Conservation (phyloP, 2,329 filamentous ascomycete species). For the Aspergillus sp. region DNA sequence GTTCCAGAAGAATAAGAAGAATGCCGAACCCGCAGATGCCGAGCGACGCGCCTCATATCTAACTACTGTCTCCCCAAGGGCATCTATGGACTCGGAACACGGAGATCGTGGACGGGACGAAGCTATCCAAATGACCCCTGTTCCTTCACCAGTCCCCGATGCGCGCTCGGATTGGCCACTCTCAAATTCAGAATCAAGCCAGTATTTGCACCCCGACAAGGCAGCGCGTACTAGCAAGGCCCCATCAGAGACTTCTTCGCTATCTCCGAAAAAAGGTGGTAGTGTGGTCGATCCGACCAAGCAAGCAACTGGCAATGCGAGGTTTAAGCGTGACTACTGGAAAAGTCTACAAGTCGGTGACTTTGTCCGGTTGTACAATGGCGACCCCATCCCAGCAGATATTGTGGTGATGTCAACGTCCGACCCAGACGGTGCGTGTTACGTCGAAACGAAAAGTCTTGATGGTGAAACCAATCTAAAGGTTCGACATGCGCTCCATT, state of each 20-base stretch:
- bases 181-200: constrained; percentile 28
- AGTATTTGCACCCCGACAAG: constrained; percentile 33
- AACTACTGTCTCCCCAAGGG: constrained; percentile 56
- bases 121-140: constrained; percentile 93
- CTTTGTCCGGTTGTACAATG: constrained; percentile 93
- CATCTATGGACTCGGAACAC: constrained; percentile 56
- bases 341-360: constrained; percentile 94
- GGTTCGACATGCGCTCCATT: constrained; percentile 85
- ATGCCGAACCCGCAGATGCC: constrained; percentile 37
- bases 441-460: constrained; percentile 96
- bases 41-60: constrained; percentile 66
- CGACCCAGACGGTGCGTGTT: constrained; percentile 90
- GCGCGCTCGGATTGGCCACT: constrained; percentile 46
- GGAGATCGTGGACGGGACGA: constrained; percentile 49
- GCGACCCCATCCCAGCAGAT: constrained; percentile 93
- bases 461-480: constrained; percentile 98
- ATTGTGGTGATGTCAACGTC: constrained; percentile 90
- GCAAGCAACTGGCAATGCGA: constrained; percentile 66
- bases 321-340: constrained; percentile 92
- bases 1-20: constrained; percentile 49
- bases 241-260: constrained; percentile 25
- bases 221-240: constrained; percentile 26
- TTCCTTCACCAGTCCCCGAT: constrained; percentile 73
- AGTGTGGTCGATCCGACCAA: constrained; percentile 72
- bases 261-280: constrained; percentile 52